Percentiles rank a stretch among this genome's conserved stretches.
These are phyloP conservation scores for Pythium folliculosum DNA, from an alignment of 352 stramenopile genomes.

Conservation along the genomic window DNA sequence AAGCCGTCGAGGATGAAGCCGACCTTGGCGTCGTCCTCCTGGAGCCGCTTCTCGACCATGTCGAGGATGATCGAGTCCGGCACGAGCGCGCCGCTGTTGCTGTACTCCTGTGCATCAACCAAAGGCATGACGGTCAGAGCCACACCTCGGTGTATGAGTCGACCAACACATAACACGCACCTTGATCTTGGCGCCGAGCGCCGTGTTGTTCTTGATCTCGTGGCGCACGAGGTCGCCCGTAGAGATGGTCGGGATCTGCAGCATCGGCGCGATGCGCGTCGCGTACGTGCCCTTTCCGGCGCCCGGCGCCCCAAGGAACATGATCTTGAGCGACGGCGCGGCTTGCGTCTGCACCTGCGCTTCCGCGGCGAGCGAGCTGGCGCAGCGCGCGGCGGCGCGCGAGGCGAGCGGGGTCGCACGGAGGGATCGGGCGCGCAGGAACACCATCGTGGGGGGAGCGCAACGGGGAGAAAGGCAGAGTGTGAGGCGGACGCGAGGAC, in stretches of 20 bases:
- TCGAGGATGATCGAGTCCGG: conserved; percentile 89
- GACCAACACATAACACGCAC: conserved; percentile 17
- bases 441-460: conserved; percentile 7
- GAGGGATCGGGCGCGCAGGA: conserved; percentile 8
- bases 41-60: conserved; percentile 82
- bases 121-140: no score
- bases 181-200: conserved; percentile 79
- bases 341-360: conserved; percentile 12
- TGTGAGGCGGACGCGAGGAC: neutral
- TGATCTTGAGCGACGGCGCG: conserved; percentile 67
- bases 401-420: neutral
- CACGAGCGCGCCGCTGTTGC: conserved; percentile 79
- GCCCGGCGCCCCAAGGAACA: conserved; percentile 90
- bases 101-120: conserved; percentile 61
- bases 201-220: conserved; percentile 84
- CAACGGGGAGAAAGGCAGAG: neutral
- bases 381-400: conserved; percentile 2
- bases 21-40: conserved; percentile 60
- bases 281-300: conserved; percentile 92
- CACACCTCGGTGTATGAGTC: no score
- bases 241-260: conserved; percentile 89
- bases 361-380: conserved; percentile 19
- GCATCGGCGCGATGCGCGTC: conserved; percentile 78
- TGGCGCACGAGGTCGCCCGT: conserved; percentile 88
- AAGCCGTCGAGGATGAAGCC: conserved; percentile 92